Evolutionary conservation across 2,329 filamentous ascomycete genomes (phyloP).

Genomic region (Harringtonia lauricola): DNA sequence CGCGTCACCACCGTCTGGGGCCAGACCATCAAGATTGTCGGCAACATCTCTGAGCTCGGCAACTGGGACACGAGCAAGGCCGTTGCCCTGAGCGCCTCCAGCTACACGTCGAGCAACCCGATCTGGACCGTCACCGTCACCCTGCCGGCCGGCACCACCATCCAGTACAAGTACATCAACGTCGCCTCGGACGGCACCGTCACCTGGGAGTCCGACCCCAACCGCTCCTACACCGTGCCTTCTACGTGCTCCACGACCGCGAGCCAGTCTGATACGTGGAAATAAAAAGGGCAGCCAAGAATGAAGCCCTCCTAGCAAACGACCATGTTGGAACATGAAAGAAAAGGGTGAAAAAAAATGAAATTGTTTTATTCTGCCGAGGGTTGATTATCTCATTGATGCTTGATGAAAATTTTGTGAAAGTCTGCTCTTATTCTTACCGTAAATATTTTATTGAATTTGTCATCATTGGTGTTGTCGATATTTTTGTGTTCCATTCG

Average conservation of each 20-base stretch:
- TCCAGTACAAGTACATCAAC: constrained; percentile 61
- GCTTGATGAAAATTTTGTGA: no score
- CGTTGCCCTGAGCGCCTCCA: constrained; percentile 33
- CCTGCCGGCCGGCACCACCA: constrained; percentile 39
- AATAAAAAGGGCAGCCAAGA: no score
- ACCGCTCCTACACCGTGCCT: constrained; percentile 26
- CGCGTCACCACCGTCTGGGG: constrained; percentile 46
- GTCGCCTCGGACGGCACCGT: constrained; percentile 41
- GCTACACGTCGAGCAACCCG: constrained; percentile 49
- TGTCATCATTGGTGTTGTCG: no score
- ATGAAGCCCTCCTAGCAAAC: no score
- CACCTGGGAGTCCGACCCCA: constrained; percentile 54
- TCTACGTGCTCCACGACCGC: constrained; percentile 1
- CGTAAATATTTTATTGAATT: no score
- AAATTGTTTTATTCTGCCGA: no score
- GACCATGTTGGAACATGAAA: no score
- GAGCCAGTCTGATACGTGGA: no score
- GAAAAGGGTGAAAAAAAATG: no score
- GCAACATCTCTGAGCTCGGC: constrained; percentile 47
- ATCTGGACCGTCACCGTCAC: constrained; percentile 48
- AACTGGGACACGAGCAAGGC: constrained; percentile 47
- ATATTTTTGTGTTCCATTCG: no score
- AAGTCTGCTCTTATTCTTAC: no score
- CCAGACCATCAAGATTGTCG: constrained; percentile 54
- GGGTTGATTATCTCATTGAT: no score